Conservation (phyloP, 176 grass and related monocot species). For the Carex scoparia region DNA sequence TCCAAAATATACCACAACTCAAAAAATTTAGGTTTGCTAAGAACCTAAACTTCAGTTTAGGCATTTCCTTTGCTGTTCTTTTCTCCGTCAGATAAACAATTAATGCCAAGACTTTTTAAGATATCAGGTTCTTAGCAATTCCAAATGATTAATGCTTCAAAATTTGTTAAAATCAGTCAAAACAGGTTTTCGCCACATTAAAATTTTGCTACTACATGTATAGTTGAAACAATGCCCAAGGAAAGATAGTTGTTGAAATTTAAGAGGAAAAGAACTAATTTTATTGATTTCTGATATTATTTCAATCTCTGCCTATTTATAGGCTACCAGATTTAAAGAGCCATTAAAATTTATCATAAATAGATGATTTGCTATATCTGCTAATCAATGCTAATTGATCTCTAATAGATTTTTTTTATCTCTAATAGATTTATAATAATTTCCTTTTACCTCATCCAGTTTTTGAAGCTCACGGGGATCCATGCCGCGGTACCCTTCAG, state of each 20-base stretch:
- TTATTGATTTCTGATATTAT: too few relatives aligned
- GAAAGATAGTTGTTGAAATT: background rate
- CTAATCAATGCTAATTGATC: too few relatives aligned
- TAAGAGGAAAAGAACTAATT: too few relatives aligned
- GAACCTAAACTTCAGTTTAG: background rate
- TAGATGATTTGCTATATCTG: too few relatives aligned
- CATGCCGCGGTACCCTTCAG: conserved; percentile 91
- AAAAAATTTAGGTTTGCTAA: background rate
- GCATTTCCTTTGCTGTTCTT: background rate
- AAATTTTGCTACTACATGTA: background rate
- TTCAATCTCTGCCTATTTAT: too few relatives aligned
- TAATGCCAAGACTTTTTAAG: background rate
- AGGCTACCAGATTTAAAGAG: too few relatives aligned
- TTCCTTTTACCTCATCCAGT: conserved; percentile 62
- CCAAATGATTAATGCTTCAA: background rate
- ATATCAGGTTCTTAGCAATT: background rate
- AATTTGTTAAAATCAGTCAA: background rate
- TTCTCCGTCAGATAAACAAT: background rate
- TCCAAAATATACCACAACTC: background rate
- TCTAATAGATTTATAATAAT: background rate
- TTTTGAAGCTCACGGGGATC: conserved; percentile 79
- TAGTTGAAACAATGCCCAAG: conserved; percentile 2
- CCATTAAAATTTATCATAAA: too few relatives aligned
- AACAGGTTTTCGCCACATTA: background rate
- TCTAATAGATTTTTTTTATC: too few relatives aligned